These are phyloP conservation scores for Tephrocybe sp. DNA, from an alignment of 768 basidiomycete genomes.

Conservation along the genomic window DNA sequence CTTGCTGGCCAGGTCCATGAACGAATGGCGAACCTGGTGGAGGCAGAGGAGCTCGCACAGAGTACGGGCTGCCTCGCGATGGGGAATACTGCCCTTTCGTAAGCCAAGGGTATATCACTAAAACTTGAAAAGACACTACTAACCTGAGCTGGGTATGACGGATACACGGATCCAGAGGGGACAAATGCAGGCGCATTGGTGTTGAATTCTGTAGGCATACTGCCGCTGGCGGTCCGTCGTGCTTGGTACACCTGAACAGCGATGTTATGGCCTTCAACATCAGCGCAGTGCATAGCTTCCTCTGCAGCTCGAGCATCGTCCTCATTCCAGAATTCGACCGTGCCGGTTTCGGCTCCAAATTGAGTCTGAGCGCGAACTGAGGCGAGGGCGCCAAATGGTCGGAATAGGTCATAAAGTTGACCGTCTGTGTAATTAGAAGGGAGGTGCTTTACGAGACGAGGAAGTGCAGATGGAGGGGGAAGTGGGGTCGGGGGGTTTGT, in stretches of 20 bases:
- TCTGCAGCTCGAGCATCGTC: conserved; percentile 79
- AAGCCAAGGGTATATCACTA: background rate
- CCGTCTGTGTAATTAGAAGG: conserved; percentile 66
- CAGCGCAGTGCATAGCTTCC: conserved; percentile 79
- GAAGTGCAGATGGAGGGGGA: conserved; percentile 72
- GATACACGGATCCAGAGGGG: conserved; percentile 61
- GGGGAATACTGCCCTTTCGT: conserved; percentile 50
- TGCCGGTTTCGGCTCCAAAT: conserved; percentile 73
- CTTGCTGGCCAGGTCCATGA: conserved; percentile 89
- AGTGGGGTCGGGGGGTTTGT: conserved; percentile 72
- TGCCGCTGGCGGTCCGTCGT: conserved; percentile 48
- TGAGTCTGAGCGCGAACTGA: conserved; percentile 72
- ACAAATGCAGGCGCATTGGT: conserved; percentile 74
- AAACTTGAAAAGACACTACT: conserved; percentile 8
- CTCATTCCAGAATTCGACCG: conserved; percentile 86
- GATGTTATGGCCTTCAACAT: conserved; percentile 82
- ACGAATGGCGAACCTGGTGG: conserved; percentile 52
- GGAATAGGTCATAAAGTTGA: conserved; percentile 81
- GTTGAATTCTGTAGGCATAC: conserved; percentile 63
- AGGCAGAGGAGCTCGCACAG: conserved; percentile 39
- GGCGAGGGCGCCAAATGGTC: conserved; percentile 80
- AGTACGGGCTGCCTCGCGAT: conserved; percentile 55
- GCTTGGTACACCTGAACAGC: conserved; percentile 78
- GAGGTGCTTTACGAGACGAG: conserved; percentile 83
- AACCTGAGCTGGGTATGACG: conserved; percentile 60